Evolutionary conservation across 2,329 filamentous ascomycete species (phyloP).

Genomic region (Cladosporium sp.): DNA sequence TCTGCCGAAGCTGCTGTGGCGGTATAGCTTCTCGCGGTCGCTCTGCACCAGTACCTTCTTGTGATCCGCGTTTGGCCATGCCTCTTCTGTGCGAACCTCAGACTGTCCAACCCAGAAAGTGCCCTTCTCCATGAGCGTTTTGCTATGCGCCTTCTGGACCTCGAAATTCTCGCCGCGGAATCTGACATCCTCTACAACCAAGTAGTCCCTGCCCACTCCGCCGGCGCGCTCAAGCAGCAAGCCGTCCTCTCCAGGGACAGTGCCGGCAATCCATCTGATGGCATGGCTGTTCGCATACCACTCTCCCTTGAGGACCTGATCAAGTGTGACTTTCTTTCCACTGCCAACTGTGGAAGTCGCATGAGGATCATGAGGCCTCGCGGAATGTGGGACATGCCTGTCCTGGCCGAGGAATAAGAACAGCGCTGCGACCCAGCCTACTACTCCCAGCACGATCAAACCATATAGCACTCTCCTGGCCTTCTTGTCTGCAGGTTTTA

Average conservation of each 20-base stretch:
- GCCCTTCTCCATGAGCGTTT: conserved; percentile 68
- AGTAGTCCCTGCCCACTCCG: conserved; percentile 60
- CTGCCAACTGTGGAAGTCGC: conserved; percentile 58
- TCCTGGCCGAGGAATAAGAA: conserved; percentile 62
- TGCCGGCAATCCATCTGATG: conserved; percentile 71
- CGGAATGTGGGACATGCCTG: conserved; percentile 60
- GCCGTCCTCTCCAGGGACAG: conserved; percentile 71
- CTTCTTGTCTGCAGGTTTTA: conserved; percentile 58
- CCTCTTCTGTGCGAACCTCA: conserved; percentile 53
- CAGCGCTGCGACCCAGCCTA: conserved; percentile 65
- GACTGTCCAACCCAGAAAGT: conserved; percentile 57
- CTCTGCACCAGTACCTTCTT: conserved; percentile 82
- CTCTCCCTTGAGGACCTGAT: conserved; percentile 61
- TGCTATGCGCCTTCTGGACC: conserved; percentile 47
- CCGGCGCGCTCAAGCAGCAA: conserved; percentile 70
- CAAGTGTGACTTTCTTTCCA: conserved; percentile 68
- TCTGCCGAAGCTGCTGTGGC: conserved; percentile 77
- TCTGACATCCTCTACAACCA: conserved; percentile 83
- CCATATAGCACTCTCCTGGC: conserved; percentile 61
- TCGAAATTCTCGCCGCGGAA: conserved; percentile 43
- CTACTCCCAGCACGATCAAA: conserved; percentile 54
- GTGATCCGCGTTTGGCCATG: conserved; percentile 75
- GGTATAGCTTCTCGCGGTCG: conserved; percentile 70
- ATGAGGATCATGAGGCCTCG: conserved; percentile 62
- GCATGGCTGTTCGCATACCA: conserved; percentile 61